These are phyloP conservation scores for Hypoxylon sp. DNA, from an alignment of 2,329 filamentous ascomycete genomes.

Conservation along the genomic window DNA sequence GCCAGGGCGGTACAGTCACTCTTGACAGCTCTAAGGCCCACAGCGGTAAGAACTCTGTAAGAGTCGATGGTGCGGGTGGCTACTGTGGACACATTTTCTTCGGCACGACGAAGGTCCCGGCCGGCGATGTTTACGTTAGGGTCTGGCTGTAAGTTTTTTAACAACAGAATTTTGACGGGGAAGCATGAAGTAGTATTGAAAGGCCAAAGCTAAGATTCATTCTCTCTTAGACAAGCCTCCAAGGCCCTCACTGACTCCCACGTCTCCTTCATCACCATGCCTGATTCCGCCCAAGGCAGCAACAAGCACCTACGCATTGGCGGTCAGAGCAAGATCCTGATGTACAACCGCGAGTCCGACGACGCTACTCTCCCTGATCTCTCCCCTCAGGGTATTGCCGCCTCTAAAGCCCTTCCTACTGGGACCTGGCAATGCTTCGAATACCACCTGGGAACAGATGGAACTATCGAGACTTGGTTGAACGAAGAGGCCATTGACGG, in stretches of 20 bases:
- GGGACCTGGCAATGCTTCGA: slow-evolving; percentile 70
- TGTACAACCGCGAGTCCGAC: slow-evolving; percentile 74
- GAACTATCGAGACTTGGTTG: slow-evolving; percentile 71
- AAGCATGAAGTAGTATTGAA: neutral
- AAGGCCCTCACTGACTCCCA: slow-evolving; percentile 70
- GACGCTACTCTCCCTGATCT: slow-evolving; percentile 73
- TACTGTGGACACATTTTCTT: slow-evolving; percentile 73
- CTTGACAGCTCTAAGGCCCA: slow-evolving; percentile 69
- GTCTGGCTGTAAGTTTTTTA: slow-evolving; percentile 63
- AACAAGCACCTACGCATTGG: slow-evolving; percentile 73
- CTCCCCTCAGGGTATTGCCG: slow-evolving; percentile 68
- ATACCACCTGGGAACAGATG: slow-evolving; percentile 70
- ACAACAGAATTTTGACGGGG: neutral
- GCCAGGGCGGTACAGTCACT: slow-evolving; percentile 67
- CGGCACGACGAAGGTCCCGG: slow-evolving; percentile 67
- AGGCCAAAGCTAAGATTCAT: slow-evolving; percentile 35
- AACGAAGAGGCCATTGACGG: slow-evolving; percentile 64
- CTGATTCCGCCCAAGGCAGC: slow-evolving; percentile 66
- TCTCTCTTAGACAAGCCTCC: slow-evolving; percentile 61
- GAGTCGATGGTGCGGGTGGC: slow-evolving; percentile 65
- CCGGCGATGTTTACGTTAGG: slow-evolving; percentile 69
- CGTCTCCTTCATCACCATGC: slow-evolving; percentile 74
- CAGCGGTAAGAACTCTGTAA: slow-evolving; percentile 67
- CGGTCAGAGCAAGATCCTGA: slow-evolving; percentile 70
- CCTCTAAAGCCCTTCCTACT: slow-evolving; percentile 64